These are phyloP conservation scores for Crucibulum laeve DNA, from an alignment of 768 basidiomycete genomes.

Conservation along the genomic window DNA sequence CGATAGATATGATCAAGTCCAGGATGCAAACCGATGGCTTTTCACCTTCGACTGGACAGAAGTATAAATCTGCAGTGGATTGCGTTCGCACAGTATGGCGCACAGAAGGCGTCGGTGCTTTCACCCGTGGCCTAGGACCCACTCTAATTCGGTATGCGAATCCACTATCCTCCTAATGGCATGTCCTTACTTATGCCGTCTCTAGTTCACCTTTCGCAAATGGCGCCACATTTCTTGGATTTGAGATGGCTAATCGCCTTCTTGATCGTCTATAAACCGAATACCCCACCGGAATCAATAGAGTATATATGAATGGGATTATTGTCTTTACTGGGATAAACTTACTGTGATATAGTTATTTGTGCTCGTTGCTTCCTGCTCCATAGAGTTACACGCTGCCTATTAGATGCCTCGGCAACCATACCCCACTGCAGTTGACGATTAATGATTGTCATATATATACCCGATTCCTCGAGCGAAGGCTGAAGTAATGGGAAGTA, in stretches of 20 bases:
- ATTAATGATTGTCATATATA: too few species aligned
- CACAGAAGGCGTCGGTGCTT: constrained; percentile 79
- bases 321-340: background rate
- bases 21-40: constrained; percentile 96
- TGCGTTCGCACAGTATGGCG: constrained; percentile 82
- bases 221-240: constrained; percentile 94
- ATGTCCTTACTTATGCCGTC: constrained; percentile 5
- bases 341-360: too few species aligned
- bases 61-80: constrained; percentile 79
- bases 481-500: too few species aligned
- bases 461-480: too few species aligned
- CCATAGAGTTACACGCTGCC: too few species aligned
- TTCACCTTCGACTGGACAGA: constrained; percentile 65
- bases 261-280: constrained; percentile 36
- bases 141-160: constrained; percentile 79
- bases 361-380: too few species aligned
- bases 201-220: constrained; percentile 91
- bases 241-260: constrained; percentile 84
- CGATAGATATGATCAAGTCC: constrained; percentile 94
- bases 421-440: too few species aligned
- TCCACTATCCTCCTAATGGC: background rate
- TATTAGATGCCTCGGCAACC: too few species aligned
- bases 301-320: too few species aligned
- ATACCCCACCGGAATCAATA: background rate
- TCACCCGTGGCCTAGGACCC: constrained; percentile 87